These are phyloP conservation scores for Plasmodium gallinaceum DNA, from an alignment of 169 alveolate species.

Conservation along the genomic window DNA sequence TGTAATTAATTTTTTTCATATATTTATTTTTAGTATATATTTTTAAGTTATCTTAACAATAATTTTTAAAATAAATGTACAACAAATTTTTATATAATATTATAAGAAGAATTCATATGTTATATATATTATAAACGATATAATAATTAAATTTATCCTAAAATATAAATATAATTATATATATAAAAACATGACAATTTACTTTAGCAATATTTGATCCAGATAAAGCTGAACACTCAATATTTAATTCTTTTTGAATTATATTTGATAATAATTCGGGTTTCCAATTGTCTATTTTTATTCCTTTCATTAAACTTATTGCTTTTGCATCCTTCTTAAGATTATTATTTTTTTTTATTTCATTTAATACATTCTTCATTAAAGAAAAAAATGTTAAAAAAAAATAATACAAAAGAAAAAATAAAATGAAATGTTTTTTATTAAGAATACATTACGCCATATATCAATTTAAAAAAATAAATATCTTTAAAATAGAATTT, in stretches of 20 bases:
- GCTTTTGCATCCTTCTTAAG: conserved; percentile 85
- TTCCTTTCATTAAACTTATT: conserved; percentile 89
- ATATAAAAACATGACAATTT: not conserved
- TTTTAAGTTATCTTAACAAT: not conserved
- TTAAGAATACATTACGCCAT: not conserved
- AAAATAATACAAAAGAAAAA: conserved; percentile 13
- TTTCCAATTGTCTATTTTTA: conserved; percentile 81
- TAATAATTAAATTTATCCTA: too few species aligned
- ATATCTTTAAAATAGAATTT: not conserved
- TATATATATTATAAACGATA: too few species aligned
- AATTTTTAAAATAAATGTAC: not conserved
- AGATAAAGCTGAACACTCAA: conserved; percentile 87
- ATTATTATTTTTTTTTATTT: conserved; percentile 75
- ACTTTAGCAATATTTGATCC: conserved; percentile 94
- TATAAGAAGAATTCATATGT: too few species aligned
- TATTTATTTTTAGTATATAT: not conserved
- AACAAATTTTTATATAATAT: too few species aligned
- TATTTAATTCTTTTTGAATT: conserved; percentile 81
- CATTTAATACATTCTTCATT: conserved; percentile 65
- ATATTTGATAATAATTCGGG: conserved; percentile 85
- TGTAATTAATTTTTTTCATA: not conserved
- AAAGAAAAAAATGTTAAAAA: conserved; percentile 11
- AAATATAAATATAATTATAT: too few species aligned
- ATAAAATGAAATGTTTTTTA: not conserved
- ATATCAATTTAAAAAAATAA: not conserved